Evolutionary conservation across 805 yeast genomes (phyloP).

Genomic region (Sungouiella thailandica): DNA sequence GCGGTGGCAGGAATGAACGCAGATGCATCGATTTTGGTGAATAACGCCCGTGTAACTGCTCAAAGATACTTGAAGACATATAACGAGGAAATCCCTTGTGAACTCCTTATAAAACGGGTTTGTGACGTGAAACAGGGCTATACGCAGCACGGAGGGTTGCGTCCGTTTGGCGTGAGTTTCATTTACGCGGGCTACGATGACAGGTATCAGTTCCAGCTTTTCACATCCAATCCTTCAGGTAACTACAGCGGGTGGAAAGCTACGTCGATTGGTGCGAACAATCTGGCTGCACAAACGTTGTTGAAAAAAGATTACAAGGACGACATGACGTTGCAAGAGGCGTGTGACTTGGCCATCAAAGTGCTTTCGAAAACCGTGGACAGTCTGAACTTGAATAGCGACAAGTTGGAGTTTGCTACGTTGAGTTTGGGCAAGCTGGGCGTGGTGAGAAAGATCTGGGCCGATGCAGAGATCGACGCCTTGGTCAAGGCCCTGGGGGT

Average conservation of each 20-base stretch:
- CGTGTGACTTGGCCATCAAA: slow-evolving; percentile 82
- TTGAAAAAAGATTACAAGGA: slow-evolving; percentile 93
- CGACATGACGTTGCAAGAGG: slow-evolving; percentile 66
- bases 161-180: slow-evolving; percentile 97
- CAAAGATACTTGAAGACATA: slow-evolving; percentile 82
- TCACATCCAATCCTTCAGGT: slow-evolving; percentile 95
- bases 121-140: slow-evolving; percentile 97
- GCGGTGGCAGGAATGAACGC: slow-evolving; percentile 99
- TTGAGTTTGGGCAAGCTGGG: slow-evolving; percentile 49
- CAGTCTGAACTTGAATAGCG: slow-evolving; percentile 75
- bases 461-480: slow-evolving; percentile 67
- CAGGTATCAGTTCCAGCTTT: slow-evolving; percentile 82
- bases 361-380: slow-evolving; percentile 94
- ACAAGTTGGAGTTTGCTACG: slow-evolving; percentile 91
- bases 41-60: slow-evolving; percentile 78
- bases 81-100: slow-evolving; percentile 93
- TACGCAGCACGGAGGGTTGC: slow-evolving; percentile 96
- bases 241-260: slow-evolving; percentile 99
- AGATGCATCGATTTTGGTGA: slow-evolving; percentile 88
- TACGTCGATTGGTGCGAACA: slow-evolving; percentile 93
- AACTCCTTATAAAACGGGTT: slow-evolving; percentile 76
- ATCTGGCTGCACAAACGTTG: slow-evolving; percentile 91
- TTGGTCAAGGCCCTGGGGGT: slow-evolving; percentile 72
- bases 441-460: slow-evolving; percentile 70
- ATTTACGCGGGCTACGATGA: slow-evolving; percentile 95